Evolutionary conservation across 2,329 filamentous ascomycete genomes (phyloP).

Genomic region (Venturia asperata): DNA sequence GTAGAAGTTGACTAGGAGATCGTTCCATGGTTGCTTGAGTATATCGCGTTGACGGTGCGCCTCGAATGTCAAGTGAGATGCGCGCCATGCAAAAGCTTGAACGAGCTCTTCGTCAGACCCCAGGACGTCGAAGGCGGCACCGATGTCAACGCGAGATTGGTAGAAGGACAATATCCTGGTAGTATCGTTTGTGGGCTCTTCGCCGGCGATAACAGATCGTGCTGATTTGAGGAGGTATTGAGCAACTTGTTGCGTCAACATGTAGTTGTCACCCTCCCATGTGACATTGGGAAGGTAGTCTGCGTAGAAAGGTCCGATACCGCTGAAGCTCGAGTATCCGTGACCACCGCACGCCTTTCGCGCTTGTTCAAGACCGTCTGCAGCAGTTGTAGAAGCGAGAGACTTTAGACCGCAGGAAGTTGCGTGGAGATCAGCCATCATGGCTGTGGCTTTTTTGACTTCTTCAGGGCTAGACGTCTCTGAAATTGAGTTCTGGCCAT

Average conservation of each 20-base stretch:
- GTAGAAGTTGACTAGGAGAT: constrained; percentile 70
- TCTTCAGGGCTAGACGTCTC: constrained; percentile 46
- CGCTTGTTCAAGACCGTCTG: constrained; percentile 67
- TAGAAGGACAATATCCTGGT: constrained; percentile 59
- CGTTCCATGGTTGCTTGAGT: constrained; percentile 72
- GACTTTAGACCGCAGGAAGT: constrained; percentile 72
- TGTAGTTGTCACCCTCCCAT: constrained; percentile 77
- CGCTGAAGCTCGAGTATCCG: constrained; percentile 66
- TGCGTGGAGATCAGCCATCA: constrained; percentile 67
- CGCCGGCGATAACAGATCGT: constrained; percentile 59
- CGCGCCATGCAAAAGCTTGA: constrained; percentile 67
- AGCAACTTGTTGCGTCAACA: constrained; percentile 73
- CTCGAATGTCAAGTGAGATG: constrained; percentile 67
- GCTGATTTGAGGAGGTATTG: constrained; percentile 70
- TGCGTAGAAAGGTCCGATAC: constrained; percentile 68
- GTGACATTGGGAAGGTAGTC: constrained; percentile 67
- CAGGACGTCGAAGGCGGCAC: constrained; percentile 69
- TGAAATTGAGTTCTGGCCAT: constrained; percentile 62
- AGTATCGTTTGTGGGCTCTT: constrained; percentile 60
- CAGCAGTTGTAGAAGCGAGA: constrained; percentile 62
- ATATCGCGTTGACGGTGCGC: constrained; percentile 66
- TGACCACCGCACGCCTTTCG: constrained; percentile 71
- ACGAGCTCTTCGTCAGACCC: constrained; percentile 63
- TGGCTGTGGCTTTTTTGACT: constrained; percentile 46
- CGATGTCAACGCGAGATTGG: constrained; percentile 58